Percentiles rank a stretch among this genome's conserved stretches.
Conservation (phyloP, 2,329 filamentous ascomycete species). For the Meredithiella fracta region DNA sequence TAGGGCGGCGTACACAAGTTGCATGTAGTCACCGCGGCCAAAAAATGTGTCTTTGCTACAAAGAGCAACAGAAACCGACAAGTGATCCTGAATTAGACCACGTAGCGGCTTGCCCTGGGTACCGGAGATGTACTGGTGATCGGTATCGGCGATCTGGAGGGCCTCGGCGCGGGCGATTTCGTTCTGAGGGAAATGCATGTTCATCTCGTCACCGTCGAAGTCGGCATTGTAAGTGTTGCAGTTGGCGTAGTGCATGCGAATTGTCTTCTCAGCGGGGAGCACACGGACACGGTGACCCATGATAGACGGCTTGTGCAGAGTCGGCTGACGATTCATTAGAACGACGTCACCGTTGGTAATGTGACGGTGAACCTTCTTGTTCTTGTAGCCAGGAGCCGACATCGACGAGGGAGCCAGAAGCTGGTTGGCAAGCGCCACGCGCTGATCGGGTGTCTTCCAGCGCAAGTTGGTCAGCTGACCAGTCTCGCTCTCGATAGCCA, state of each 20-base stretch:
- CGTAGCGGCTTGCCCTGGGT: constrained; percentile 86
- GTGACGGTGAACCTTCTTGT: constrained; percentile 95
- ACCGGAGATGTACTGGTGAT: constrained; percentile 89
- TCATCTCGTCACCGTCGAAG: constrained; percentile 99
- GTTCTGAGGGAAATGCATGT: constrained; percentile 98
- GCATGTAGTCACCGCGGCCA: constrained; percentile 71
- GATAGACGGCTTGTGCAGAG: constrained; percentile 94
- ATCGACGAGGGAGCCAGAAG: constrained; percentile 70
- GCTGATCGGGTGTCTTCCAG: constrained; percentile 75
- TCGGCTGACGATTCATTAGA: constrained; percentile 96
- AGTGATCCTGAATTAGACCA: constrained; percentile 96
- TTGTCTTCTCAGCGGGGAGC: constrained; percentile 83
- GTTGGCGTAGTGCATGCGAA: constrained; percentile 99
- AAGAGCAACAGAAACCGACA: constrained; percentile 82
- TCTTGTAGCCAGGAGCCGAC: constrained; percentile 56
- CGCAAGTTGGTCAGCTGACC: constrained; percentile 79
- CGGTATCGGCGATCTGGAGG: constrained; percentile 82
- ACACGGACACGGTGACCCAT: constrained; percentile 95
- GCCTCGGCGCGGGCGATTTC: constrained; percentile 88
- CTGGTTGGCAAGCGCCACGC: constrained; percentile 79
- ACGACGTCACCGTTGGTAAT: constrained; percentile 94
- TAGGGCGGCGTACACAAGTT: constrained; percentile 80
- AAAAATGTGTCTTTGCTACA: constrained; percentile 89
- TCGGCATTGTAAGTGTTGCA: constrained; percentile 99
- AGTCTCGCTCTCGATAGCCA: constrained; percentile 89